These are phyloP conservation scores for Teratosphaeria epicoccoides DNA, from an alignment of 2,329 filamentous ascomycete species.

Conservation along the genomic window DNA sequence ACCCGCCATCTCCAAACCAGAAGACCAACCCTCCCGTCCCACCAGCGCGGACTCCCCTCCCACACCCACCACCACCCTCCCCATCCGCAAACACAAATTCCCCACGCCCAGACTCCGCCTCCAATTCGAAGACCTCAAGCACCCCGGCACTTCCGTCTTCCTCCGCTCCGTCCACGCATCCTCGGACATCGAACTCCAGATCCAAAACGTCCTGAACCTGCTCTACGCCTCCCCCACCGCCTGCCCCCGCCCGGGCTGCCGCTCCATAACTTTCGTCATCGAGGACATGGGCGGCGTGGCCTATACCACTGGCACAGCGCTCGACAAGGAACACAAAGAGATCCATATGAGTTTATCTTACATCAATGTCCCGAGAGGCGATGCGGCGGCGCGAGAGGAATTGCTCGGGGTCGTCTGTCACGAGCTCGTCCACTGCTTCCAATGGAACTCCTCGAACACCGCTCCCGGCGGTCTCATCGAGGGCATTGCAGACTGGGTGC, in stretches of 20 bases:
- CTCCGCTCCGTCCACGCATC: constrained; percentile 54
- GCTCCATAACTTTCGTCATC: constrained; percentile 75
- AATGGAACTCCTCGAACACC: constrained; percentile 55
- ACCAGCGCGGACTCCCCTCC: constrained; percentile 2
- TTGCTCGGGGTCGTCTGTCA: constrained; percentile 77
- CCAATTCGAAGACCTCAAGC: constrained; percentile 39
- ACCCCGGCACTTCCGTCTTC: constrained; percentile 55
- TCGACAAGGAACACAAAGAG: constrained; percentile 82
- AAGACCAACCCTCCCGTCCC: constrained; percentile 3
- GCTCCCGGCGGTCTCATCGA: constrained; percentile 67
- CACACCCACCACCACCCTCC: constrained; percentile 10
- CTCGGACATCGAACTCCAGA: constrained; percentile 49
- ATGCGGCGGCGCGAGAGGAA: constrained; percentile 43
- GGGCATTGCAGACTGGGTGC: constrained; percentile 87
- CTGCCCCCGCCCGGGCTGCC: constrained; percentile 49
- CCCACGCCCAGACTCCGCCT: constrained; percentile 38
- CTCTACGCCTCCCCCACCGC: constrained; percentile 48
- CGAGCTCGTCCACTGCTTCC: constrained; percentile 91
- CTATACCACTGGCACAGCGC: constrained; percentile 70
- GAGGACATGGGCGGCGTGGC: constrained; percentile 74
- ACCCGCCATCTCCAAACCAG: constrained; percentile 9
- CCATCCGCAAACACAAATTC: constrained; percentile 22
- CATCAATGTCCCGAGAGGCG: constrained; percentile 36
- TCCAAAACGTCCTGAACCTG: constrained; percentile 56
- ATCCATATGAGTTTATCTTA: constrained; percentile 79